A percentile compares a stretch with the other conserved stretches of the same genome.
Evolutionary conservation across 164 flowering plant species (phyloP).

Genomic region (Brasenia schreberi): DNA sequence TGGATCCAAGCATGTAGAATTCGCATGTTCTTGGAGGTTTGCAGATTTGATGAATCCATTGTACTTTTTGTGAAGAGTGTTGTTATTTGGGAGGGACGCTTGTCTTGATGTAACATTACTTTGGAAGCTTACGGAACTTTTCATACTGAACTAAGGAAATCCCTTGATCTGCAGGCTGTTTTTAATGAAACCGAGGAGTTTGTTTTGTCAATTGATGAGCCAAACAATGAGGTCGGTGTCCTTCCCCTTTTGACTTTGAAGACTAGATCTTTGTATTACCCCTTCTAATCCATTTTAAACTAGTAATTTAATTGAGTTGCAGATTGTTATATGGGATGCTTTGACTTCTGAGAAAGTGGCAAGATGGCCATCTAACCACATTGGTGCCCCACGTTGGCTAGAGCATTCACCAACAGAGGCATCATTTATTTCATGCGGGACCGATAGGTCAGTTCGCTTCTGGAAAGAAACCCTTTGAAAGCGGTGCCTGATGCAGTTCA

Average conservation of each 20-base stretch:
- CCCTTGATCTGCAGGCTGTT: slow-evolving; percentile 46
- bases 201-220: slow-evolving; percentile 63
- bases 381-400: slow-evolving; percentile 72
- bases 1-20: no score
- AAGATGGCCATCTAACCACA: slow-evolving; percentile 67
- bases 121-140: no score
- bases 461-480: slow-evolving; percentile 54
- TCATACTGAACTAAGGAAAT: neutral
- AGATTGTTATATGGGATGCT: slow-evolving; percentile 83
- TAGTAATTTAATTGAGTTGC: slow-evolving; percentile 9
- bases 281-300: neutral
- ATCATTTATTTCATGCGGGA: slow-evolving; percentile 66
- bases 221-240: no score
- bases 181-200: slow-evolving; percentile 79
- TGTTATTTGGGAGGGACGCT: no score
- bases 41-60: no score
- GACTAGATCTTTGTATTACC: no score
- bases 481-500: neutral
- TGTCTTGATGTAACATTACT: no score
- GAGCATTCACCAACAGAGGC: slow-evolving; percentile 83
- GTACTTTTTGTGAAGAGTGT: no score
- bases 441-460: slow-evolving; percentile 61
- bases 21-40: no score
- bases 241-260: no score
- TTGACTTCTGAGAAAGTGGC: slow-evolving; percentile 61